These are phyloP conservation scores for Populus deltoides DNA, from an alignment of 345 rosid species.

Conservation along the genomic window DNA sequence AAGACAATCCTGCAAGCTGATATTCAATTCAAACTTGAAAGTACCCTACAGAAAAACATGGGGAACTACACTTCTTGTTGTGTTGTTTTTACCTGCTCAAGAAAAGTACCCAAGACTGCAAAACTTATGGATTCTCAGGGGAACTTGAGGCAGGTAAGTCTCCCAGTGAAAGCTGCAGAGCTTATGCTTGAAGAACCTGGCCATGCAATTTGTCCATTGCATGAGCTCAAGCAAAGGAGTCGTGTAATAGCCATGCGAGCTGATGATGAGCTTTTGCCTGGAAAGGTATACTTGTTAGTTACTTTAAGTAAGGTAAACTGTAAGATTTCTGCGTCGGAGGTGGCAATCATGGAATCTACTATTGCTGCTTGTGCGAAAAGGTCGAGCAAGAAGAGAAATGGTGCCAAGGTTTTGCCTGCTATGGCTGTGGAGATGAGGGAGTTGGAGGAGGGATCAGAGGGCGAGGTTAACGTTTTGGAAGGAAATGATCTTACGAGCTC, in stretches of 20 bases:
- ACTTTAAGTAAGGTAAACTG: constrained; percentile 21
- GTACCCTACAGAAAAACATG: background rate
- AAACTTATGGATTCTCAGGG: constrained; percentile 33
- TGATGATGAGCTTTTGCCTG: constrained; percentile 39
- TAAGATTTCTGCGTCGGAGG: constrained; percentile 29
- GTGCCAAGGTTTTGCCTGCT: constrained; percentile 34
- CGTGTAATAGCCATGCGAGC: constrained; percentile 36
- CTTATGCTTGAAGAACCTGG: constrained; percentile 55
- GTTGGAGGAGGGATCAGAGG: background rate
- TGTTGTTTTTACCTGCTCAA: background rate
- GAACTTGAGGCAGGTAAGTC: constrained; percentile 19
- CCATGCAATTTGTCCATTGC: constrained; percentile 23
- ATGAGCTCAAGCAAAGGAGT: constrained; percentile 22
- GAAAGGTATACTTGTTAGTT: constrained; percentile 33
- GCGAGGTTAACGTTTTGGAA: background rate
- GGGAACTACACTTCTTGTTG: constrained; percentile 1
- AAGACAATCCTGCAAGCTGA: background rate
- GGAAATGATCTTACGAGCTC: background rate
- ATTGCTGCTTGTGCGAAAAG: constrained; percentile 11
- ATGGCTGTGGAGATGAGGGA: background rate
- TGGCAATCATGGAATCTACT: constrained; percentile 16
- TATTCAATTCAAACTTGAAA: background rate
- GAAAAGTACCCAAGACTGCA: constrained; percentile 2
- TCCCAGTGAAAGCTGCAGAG: constrained; percentile 43
- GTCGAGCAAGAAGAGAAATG: constrained; percentile 16